These are phyloP conservation scores for Ophiobolus disseminans DNA, from an alignment of 2,329 filamentous ascomycete species.

Conservation along the genomic window DNA sequence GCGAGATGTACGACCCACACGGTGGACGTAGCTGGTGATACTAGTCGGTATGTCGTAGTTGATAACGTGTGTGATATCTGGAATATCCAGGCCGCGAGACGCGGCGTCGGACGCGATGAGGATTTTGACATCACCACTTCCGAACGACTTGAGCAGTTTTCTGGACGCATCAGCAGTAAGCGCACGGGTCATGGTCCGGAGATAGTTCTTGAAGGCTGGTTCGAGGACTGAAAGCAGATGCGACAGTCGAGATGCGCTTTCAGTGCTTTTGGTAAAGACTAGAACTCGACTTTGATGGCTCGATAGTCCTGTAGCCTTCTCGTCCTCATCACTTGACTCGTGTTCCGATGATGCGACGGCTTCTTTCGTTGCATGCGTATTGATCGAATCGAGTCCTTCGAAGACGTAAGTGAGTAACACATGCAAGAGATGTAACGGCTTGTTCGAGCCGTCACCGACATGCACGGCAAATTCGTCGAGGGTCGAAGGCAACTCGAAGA, in stretches of 20 bases:
- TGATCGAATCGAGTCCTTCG: constrained; percentile 9
- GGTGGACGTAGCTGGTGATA: constrained; percentile 84
- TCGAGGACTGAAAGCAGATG: constrained; percentile 75
- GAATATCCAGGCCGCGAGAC: constrained; percentile 85
- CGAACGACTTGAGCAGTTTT: constrained; percentile 72
- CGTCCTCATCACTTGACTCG: constrained; percentile 18
- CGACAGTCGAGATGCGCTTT: constrained; percentile 84
- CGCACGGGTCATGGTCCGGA: constrained; percentile 78
- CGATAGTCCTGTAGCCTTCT: constrained; percentile 16
- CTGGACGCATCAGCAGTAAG: constrained; percentile 74
- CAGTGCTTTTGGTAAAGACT: constrained; percentile 91
- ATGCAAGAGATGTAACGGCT: constrained; percentile 83
- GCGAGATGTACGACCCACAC: constrained; percentile 88
- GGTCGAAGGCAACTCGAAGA: constrained; percentile 64
- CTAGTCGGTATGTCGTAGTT: constrained; percentile 92
- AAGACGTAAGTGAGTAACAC: constrained; percentile 67
- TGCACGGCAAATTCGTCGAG: constrained; percentile 58
- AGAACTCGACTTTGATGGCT: constrained; percentile 59
- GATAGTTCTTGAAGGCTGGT: constrained; percentile 62
- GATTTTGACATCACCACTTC: constrained; percentile 68
- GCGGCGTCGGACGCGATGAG: constrained; percentile 94
- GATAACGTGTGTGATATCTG: constrained; percentile 80
- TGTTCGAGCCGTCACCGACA: constrained; percentile 59
- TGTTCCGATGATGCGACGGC: constrained; percentile 18
- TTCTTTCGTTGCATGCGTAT: constrained; percentile 4